Evolutionary conservation across 225 moss, liverwort and hornwort genomes (phyloP).

Genomic region (Thuidium tamariscinum): DNA sequence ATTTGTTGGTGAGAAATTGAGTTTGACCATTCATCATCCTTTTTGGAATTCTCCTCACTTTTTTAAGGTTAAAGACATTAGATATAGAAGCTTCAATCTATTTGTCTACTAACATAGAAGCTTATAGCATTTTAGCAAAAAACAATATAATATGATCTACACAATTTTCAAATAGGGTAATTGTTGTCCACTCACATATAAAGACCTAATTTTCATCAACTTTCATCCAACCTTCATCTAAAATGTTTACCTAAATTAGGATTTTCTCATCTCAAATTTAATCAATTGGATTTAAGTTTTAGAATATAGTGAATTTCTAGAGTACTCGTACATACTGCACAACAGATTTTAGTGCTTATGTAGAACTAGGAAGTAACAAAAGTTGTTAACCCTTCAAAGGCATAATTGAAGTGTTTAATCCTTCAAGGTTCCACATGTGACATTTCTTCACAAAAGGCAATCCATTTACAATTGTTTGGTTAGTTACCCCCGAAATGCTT

Average conservation of each 20-base stretch:
- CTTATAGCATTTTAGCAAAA: background rate
- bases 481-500: background rate
- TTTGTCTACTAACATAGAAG: rapidly evolving
- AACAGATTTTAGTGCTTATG: background rate
- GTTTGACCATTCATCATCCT: too few species aligned
- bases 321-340: background rate
- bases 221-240: background rate
- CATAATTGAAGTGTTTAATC: too few species aligned
- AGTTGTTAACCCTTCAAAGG: background rate
- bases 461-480: background rate
- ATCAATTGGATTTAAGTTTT: background rate
- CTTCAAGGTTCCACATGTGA: background rate
- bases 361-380: background rate
- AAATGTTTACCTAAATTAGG: background rate
- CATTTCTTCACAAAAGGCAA: background rate
- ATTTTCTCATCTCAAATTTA: background rate
- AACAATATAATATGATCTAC: background rate
- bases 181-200: background rate
- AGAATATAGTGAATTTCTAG: background rate
- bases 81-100: too few species aligned
- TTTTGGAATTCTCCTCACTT: too few species aligned
- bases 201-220: background rate
- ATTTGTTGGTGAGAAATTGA: too few species aligned
- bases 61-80: too few species aligned
- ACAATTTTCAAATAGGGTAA: background rate